A percentile compares a stretch with the other conserved stretches of the same genome.
These are phyloP conservation scores for Penicillium sp. DNA, from an alignment of 2,329 filamentous ascomycete genomes.

Conservation along the genomic window DNA sequence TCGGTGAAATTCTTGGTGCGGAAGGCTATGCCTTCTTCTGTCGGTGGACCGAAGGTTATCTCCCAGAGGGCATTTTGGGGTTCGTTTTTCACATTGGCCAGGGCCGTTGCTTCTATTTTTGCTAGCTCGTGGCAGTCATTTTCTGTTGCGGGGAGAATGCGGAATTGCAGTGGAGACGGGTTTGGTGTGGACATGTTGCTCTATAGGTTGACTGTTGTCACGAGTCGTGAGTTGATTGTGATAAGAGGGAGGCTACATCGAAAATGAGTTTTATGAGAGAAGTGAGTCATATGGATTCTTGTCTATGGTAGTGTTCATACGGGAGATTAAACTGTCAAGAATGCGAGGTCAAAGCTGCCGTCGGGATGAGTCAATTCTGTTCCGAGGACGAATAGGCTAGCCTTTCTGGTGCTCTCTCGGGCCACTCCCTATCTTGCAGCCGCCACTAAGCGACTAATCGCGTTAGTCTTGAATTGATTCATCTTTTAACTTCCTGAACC, in stretches of 20 bases:
- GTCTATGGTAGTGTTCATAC: background rate
- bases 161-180: conserved; percentile 1
- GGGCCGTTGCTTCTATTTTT: conserved; percentile 44
- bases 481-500: no score
- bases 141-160: conserved; percentile 17
- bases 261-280: background rate
- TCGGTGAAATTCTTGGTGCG: conserved; percentile 2
- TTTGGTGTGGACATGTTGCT: background rate
- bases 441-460: no score
- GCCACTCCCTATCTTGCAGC: no score
- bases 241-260: background rate
- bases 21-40: background rate
- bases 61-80: background rate
- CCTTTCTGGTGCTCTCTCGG: no score
- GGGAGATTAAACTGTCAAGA: no score
- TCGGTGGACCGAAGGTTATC: conserved; percentile 4
- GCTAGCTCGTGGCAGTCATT: conserved; percentile 14
- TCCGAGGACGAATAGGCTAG: no score
- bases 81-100: conserved; percentile 2
- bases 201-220: background rate
- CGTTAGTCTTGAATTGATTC: no score
- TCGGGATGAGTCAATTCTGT: no score
- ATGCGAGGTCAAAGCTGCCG: no score
- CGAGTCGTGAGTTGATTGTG: background rate
- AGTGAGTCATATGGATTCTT: background rate